Conservation (phyloP, 768 basidiomycete genomes). For the Clavaria fumosa region DNA sequence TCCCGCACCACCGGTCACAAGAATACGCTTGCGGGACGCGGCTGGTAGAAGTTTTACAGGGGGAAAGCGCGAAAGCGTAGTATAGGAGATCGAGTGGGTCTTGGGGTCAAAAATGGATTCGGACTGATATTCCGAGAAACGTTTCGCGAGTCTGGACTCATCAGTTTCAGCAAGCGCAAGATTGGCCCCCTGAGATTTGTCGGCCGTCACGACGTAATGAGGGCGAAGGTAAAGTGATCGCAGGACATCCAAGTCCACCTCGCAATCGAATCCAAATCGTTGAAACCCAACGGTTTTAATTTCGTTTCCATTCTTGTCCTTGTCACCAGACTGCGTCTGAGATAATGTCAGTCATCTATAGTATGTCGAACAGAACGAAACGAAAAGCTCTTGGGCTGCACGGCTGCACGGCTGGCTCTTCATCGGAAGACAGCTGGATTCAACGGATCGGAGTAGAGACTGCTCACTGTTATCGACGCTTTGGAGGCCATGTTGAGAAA, state of each 20-base stretch:
- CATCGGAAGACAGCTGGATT: too few relatives aligned
- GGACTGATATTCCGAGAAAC: conserved; percentile 46
- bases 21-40: conserved; percentile 66
- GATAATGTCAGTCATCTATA: conserved; percentile 10
- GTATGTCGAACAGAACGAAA: conserved; percentile 7
- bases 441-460: too few relatives aligned
- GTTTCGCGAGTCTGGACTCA: conserved; percentile 36
- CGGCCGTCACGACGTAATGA: conserved; percentile 45
- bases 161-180: conserved; percentile 25
- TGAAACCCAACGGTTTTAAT: conserved; percentile 71
- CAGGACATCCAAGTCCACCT: conserved; percentile 63
- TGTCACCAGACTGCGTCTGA: conserved; percentile 33
- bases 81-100: conserved; percentile 75
- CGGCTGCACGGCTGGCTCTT: too few relatives aligned
- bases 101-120: conserved; percentile 78
- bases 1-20: conserved; percentile 97
- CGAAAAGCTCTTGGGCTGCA: conserved; percentile 8
- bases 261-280: conserved; percentile 83
- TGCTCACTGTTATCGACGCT: too few relatives aligned
- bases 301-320: conserved; percentile 62
- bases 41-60: conserved; percentile 81
- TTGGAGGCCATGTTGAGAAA: too few relatives aligned
- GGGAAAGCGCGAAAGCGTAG: conserved; percentile 81
- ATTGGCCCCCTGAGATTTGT: conserved; percentile 18
- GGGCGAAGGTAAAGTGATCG: conserved; percentile 81